Evolutionary conservation across 768 basidiomycete genomes (phyloP).

Genomic region (Lactifluus pinguis): DNA sequence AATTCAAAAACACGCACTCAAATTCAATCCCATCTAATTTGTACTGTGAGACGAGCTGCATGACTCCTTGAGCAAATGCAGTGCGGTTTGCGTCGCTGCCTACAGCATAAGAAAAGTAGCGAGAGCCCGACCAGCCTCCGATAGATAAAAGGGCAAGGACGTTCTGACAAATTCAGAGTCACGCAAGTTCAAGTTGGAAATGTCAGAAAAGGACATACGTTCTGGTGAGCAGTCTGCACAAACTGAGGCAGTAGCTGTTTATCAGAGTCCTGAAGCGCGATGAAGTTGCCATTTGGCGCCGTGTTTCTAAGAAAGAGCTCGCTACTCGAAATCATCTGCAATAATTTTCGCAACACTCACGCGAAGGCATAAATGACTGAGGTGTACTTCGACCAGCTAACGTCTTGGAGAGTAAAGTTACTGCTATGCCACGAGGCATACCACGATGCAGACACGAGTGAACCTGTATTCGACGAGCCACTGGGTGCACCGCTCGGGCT

Average conservation of each 20-base stretch:
- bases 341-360: constrained; percentile 24
- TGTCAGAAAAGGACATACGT: constrained; percentile 24
- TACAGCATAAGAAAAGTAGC: constrained; percentile 52
- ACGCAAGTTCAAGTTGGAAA: not conserved
- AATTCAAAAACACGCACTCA: not conserved
- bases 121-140: constrained; percentile 63
- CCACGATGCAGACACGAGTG: constrained; percentile 32
- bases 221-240: constrained; percentile 35
- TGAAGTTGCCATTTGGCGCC: constrained; percentile 25
- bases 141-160: constrained; percentile 51
- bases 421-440: constrained; percentile 56
- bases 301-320: constrained; percentile 25
- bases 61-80: constrained; percentile 48
- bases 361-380: constrained; percentile 64
- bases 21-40: no score
- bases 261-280: constrained; percentile 36
- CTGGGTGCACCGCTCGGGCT: not conserved
- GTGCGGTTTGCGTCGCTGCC: constrained; percentile 48
- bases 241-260: constrained; percentile 45
- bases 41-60: constrained; percentile 36
- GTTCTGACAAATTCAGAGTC: constrained; percentile 28
- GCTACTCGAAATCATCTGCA: not conserved
- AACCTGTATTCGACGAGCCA: not conserved
- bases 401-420: constrained; percentile 40
- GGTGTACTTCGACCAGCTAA: constrained; percentile 63